Percentiles rank a stretch among this genome's conserved stretches.
Conservation (phyloP, 2,329 filamentous ascomycete species). For the Cercospora berteroae region DNA sequence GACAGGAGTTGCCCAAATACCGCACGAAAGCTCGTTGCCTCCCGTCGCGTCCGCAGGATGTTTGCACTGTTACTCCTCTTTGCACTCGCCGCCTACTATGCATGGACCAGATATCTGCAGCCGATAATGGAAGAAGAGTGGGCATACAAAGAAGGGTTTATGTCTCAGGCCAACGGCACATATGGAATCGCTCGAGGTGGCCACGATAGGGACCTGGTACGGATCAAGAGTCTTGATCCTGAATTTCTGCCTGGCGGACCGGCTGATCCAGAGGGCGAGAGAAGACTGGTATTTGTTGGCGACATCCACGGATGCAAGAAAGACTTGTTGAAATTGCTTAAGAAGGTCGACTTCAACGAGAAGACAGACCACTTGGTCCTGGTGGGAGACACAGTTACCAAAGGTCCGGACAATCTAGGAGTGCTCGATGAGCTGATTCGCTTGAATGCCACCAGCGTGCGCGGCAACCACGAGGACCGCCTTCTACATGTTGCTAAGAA, state of each 20-base stretch:
- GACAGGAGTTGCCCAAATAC: slow-evolving; percentile 34
- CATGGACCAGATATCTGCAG: slow-evolving; percentile 41
- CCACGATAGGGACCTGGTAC: slow-evolving; percentile 44
- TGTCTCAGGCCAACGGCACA: slow-evolving; percentile 28
- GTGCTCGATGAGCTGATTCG: slow-evolving; percentile 74
- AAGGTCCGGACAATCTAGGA: slow-evolving; percentile 78
- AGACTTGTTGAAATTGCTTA: slow-evolving; percentile 62
- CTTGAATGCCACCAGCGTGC: slow-evolving; percentile 74
- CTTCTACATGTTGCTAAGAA: slow-evolving; percentile 57
- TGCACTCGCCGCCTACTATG: slow-evolving; percentile 34
- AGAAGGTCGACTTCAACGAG: slow-evolving; percentile 62
- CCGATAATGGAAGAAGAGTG: slow-evolving; percentile 39
- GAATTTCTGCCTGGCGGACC: slow-evolving; percentile 36
- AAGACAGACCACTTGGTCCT: slow-evolving; percentile 71
- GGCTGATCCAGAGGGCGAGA: slow-evolving; percentile 41
- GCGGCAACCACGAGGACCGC: slow-evolving; percentile 90
- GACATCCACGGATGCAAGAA: slow-evolving; percentile 87
- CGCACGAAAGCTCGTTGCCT: slow-evolving; percentile 18
- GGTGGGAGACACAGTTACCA: slow-evolving; percentile 76
- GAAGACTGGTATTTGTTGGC: slow-evolving; percentile 75
- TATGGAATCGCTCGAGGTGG: slow-evolving; percentile 34
- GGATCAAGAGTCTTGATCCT: slow-evolving; percentile 51
- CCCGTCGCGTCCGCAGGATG: slow-evolving; percentile 32
- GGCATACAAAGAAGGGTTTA: slow-evolving; percentile 38
- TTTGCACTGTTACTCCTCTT: slow-evolving; percentile 37